A percentile compares a stretch with the other conserved stretches of the same genome.
These are phyloP conservation scores for Venturia oleaginea DNA, from an alignment of 2,329 filamentous ascomycete species.

Conservation along the genomic window DNA sequence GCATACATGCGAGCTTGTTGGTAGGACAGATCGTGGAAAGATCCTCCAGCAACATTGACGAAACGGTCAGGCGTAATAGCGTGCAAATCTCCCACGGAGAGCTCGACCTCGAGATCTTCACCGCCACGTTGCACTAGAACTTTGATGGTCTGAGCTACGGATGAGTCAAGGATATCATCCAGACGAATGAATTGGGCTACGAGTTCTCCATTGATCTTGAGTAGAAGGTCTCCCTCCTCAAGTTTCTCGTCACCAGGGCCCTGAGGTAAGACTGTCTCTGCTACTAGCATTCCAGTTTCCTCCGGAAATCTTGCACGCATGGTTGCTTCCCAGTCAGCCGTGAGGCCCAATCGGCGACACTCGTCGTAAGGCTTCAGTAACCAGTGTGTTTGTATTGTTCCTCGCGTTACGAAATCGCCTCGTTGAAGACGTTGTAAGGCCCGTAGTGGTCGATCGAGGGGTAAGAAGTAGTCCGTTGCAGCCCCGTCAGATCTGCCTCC, in stretches of 20 bases:
- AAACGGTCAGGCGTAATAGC: constrained; percentile 93
- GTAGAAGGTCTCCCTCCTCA: constrained; percentile 85
- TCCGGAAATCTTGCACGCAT: constrained; percentile 77
- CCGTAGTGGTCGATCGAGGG: constrained; percentile 79
- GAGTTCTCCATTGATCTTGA: constrained; percentile 89
- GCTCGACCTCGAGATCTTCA: constrained; percentile 73
- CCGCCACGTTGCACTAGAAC: constrained; percentile 83
- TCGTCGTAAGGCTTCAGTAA: constrained; percentile 96
- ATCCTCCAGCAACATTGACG: constrained; percentile 84
- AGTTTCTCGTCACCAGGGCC: constrained; percentile 81
- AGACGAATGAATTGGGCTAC: constrained; percentile 87
- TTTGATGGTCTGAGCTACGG: constrained; percentile 67
- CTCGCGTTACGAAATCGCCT: constrained; percentile 67
- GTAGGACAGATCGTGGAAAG: constrained; percentile 94
- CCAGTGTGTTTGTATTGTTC: constrained; percentile 98
- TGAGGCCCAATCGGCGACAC: constrained; percentile 79
- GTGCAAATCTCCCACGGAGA: constrained; percentile 83
- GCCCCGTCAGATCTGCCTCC: constrained; percentile 90
- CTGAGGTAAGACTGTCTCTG: constrained; percentile 85
- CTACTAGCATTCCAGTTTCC: constrained; percentile 94
- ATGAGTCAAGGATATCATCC: constrained; percentile 85
- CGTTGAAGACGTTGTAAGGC: constrained; percentile 79
- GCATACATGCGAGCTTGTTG: constrained; percentile 95
- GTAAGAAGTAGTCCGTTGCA: constrained; percentile 95
- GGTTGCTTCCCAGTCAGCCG: constrained; percentile 74